A percentile compares a stretch with the other conserved stretches of the same genome.
Evolutionary conservation across 805 yeast genomes (phyloP).

Genomic region (Torulaspora maleeae): DNA sequence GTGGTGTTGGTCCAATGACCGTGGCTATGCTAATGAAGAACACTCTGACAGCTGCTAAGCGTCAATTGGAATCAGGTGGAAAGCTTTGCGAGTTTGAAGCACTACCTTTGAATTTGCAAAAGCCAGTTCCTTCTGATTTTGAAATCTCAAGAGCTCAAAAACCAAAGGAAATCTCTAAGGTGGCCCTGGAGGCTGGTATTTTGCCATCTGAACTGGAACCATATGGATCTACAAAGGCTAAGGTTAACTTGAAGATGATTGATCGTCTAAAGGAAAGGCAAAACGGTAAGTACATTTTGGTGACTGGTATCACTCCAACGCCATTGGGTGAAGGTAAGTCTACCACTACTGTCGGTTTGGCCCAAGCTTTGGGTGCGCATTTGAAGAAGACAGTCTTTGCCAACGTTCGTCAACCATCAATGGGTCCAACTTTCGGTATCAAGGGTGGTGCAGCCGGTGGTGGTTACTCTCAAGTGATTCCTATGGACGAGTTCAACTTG

Average conservation of each 20-base stretch:
- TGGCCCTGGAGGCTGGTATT: constrained; percentile 67
- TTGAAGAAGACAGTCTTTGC: constrained; percentile 65
- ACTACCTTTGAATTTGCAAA: constrained; percentile 49
- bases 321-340: constrained; percentile 85
- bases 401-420: constrained; percentile 80
- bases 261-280: constrained; percentile 55
- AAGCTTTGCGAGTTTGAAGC: constrained; percentile 40
- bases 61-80: constrained; percentile 31
- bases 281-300: constrained; percentile 69
- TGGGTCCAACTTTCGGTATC: constrained; percentile 87
- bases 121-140: constrained; percentile 77
- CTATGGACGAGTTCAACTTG: constrained; percentile 86
- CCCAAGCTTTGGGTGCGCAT: constrained; percentile 77
- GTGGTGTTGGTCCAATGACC: constrained; percentile 92
- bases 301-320: constrained; percentile 82
- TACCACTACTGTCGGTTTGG: constrained; percentile 77
- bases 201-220: constrained; percentile 65
- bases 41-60: constrained; percentile 64
- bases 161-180: constrained; percentile 64
- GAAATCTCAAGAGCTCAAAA: constrained; percentile 72
- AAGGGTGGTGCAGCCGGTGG: constrained; percentile 93
- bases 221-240: constrained; percentile 72
- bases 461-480: constrained; percentile 81
- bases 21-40: constrained; percentile 76
- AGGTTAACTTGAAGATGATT: constrained; percentile 59